These are phyloP conservation scores for Moesziomyces parantarcticus DNA, from an alignment of 1,284 basidiomycete species.

Conservation along the genomic window DNA sequence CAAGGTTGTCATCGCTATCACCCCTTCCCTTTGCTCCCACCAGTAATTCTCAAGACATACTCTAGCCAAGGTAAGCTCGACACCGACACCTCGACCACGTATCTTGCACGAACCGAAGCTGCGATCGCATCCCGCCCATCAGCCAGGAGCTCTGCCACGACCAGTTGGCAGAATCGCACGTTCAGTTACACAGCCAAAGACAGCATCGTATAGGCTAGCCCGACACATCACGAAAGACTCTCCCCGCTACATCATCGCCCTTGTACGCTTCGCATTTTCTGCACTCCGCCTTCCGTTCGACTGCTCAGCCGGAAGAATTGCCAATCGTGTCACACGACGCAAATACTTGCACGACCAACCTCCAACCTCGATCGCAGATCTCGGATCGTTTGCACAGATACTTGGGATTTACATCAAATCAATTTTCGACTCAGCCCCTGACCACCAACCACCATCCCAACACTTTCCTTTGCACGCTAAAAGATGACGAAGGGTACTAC, in stretches of 20 bases:
- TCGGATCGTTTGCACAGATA: constrained; percentile 24
- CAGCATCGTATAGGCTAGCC: no score
- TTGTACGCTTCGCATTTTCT: not conserved
- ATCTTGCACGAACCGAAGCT: constrained; percentile 27
- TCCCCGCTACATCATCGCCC: not conserved
- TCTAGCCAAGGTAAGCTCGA: constrained; percentile 51
- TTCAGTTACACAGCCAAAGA: not conserved
- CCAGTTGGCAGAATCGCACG: not conserved
- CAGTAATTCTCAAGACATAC: constrained; percentile 54
- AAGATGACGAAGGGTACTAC: constrained; percentile 68
- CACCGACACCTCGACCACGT: constrained; percentile 10
- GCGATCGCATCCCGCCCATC: constrained; percentile 3
- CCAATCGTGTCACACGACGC: not conserved
- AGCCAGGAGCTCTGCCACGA: constrained; percentile 1
- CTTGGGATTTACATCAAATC: not conserved
- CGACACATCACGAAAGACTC: no score
- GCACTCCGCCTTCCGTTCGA: no score
- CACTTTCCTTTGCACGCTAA: constrained; percentile 11
- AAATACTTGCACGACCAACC: not conserved
- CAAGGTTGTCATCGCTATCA: constrained; percentile 41
- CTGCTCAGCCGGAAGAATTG: not conserved
- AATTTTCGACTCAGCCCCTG: constrained; percentile 14
- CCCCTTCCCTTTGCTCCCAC: constrained; percentile 43
- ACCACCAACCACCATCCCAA: constrained; percentile 12
- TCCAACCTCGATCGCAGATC: constrained; percentile 7